phyloP scores from a whole-genome alignment of 73 alveolate species.

The Stentor roeselii region DNA sequence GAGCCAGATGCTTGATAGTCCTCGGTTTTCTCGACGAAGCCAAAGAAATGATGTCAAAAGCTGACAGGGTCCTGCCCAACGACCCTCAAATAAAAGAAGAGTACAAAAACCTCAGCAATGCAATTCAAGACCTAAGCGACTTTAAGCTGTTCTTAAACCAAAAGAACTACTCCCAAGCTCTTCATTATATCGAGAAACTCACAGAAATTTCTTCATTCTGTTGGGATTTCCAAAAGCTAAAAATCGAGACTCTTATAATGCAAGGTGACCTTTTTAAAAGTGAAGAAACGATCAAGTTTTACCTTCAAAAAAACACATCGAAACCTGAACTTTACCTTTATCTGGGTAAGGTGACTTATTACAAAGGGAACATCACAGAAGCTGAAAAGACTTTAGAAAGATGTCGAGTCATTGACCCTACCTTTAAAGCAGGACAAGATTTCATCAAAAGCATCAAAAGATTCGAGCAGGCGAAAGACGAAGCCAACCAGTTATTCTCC shows the following conservation, averaged over 20 bases:
- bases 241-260: background rate
- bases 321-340: background rate
- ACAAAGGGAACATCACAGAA: slow-evolving; percentile 33
- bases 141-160: background rate
- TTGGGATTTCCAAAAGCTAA: background rate
- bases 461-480: slow-evolving; percentile 68
- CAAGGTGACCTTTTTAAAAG: background rate
- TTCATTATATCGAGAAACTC: background rate
- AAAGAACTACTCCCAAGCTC: slow-evolving; percentile 8
- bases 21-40: slow-evolving; percentile 28
- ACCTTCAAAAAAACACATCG: background rate
- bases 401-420: slow-evolving; percentile 69
- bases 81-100: background rate
- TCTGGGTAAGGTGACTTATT: background rate
- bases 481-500: slow-evolving; percentile 75
- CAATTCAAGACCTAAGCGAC: background rate
- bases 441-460: slow-evolving; percentile 52
- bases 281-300: background rate
- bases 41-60: background rate
- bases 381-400: slow-evolving; percentile 58
- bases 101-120: background rate
- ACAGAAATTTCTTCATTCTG: background rate
- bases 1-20: slow-evolving; percentile 73
- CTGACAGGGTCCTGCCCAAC: background rate
- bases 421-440: slow-evolving; percentile 30